Base-by-base conservation (phyloP, 768 basidiomycete genomes). In the Psilocybe tampanensis region DNA sequence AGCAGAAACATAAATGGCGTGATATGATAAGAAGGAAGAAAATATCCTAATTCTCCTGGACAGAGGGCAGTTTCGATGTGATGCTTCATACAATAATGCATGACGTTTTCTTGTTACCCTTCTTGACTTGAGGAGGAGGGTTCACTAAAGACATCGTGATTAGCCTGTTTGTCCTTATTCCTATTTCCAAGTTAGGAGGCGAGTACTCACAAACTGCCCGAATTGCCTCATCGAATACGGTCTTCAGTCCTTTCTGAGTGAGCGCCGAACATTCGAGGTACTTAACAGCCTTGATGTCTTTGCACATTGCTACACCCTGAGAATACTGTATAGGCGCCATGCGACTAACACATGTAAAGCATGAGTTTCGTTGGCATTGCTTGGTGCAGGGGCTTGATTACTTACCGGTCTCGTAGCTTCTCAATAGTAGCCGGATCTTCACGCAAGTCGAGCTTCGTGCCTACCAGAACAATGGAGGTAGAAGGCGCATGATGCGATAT, bases 181-280 rank as follows among this genome's bases (percentile, higher is more conserved):
- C 29, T 29, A 9, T 29, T 29, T 29, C 29, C 19, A 9, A 33
- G 44, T 26, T 18, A 34, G 34, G 13, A 33, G 39, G 19, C 33
- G 12, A 50, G 12, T 52, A 89, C 92, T 85, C 72, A 94, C 92
- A 78, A 65, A 98, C 96, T 54, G 94, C 94, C 53, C 97, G 86
- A 67, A 99, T 98, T 42, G 97, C 97, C 75, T 98, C 97, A 72
- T 98, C 97, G 70, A 99, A 99, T 43, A 99, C 97, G 56, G 90
- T 95, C 85, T 99, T 99, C 70, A 99, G 78, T 15, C 96, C 96
- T 76, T 98, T 97, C 80, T 98, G 97, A 45, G 96, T 98, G 68
- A 96, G 78, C 32, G 95, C 94, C 24, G 94, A 96, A 73, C 95
- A 97, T 73, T 97, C 95, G 56, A 97, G 77, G 68, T 97, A 97